Evolutionary conservation across 2,329 filamentous ascomycete genomes (phyloP).

Genomic region (Paecilomyces fulvus): DNA sequence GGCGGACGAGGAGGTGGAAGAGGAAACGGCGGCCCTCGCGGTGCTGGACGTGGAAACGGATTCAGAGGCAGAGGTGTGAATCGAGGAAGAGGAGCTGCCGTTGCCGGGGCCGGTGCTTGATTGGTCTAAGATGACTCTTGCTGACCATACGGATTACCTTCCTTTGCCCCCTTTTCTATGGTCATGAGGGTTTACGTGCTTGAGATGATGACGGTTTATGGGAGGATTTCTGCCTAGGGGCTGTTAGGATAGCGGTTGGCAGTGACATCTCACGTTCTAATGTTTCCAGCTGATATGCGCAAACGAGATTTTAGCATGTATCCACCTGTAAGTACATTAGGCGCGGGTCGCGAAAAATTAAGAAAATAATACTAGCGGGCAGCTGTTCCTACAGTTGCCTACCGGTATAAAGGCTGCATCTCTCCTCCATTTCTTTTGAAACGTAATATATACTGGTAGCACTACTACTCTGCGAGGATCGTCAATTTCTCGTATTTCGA

Average conservation of each 20-base stretch:
- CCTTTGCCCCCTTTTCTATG: neutral
- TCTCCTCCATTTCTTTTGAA: neutral
- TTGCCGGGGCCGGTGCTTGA: neutral
- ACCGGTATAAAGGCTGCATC: neutral
- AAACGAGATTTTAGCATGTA: neutral
- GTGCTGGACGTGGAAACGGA: constrained; percentile 22
- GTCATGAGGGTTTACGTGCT: neutral
- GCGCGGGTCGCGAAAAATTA: neutral
- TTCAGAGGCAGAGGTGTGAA: constrained; percentile 16
- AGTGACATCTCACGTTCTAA: neutral
- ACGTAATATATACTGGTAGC: neutral
- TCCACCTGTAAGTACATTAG: neutral
- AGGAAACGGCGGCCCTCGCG: constrained; percentile 20
- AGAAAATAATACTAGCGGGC: neutral
- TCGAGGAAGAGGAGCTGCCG: constrained; percentile 19
- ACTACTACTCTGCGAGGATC: too few relatives aligned
- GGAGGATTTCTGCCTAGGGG: neutral
- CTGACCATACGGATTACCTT: neutral
- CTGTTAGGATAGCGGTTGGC: neutral
- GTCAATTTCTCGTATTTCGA: too few relatives aligned
- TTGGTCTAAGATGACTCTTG: neutral
- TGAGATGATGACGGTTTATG: neutral
- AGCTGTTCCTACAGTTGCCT: neutral
- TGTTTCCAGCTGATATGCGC: neutral
- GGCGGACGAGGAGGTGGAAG: constrained; percentile 27